These are phyloP conservation scores for Stephanodiscus minutulus DNA, from an alignment of 108 stramenopile genomes.

Conservation along the genomic window DNA sequence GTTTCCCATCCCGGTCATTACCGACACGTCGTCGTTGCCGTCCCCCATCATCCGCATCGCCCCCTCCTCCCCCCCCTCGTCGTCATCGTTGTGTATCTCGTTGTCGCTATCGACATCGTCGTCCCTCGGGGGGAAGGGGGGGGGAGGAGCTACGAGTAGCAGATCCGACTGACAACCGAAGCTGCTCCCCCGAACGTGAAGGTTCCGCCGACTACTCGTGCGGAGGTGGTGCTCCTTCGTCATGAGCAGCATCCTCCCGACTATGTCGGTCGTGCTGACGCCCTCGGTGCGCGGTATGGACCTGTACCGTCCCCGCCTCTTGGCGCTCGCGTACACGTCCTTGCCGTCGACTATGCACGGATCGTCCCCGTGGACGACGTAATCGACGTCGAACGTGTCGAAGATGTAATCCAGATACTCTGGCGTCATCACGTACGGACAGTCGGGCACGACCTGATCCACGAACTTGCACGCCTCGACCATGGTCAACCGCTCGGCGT, in stretches of 20 bases:
- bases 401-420: constrained; percentile 95
- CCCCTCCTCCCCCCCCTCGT: not conserved
- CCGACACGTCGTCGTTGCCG: constrained; percentile 26
- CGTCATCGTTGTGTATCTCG: constrained; percentile 31
- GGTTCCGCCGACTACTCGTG: not conserved
- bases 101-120: constrained; percentile 45
- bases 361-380: constrained; percentile 98
- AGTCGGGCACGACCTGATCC: constrained; percentile 94
- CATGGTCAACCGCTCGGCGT: constrained; percentile 91
- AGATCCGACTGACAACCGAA: constrained; percentile 29
- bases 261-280: constrained; percentile 98
- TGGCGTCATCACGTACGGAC: constrained; percentile 96
- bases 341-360: constrained; percentile 96
- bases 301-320: constrained; percentile 74
- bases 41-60: not conserved
- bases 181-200: constrained; percentile 17
- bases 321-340: constrained; percentile 88
- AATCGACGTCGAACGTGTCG: constrained; percentile 87
- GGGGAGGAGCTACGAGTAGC: not conserved
- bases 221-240: constrained; percentile 88
- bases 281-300: constrained; percentile 98
- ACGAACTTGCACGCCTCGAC: constrained; percentile 98
- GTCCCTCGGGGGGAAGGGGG: not conserved
- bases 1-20: constrained; percentile 12
- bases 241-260: constrained; percentile 97